Evolutionary conservation across 768 basidiomycete genomes (phyloP), one percentile per base, ranked within the genome.

Genomic region (Lactarius quietus): DNA sequence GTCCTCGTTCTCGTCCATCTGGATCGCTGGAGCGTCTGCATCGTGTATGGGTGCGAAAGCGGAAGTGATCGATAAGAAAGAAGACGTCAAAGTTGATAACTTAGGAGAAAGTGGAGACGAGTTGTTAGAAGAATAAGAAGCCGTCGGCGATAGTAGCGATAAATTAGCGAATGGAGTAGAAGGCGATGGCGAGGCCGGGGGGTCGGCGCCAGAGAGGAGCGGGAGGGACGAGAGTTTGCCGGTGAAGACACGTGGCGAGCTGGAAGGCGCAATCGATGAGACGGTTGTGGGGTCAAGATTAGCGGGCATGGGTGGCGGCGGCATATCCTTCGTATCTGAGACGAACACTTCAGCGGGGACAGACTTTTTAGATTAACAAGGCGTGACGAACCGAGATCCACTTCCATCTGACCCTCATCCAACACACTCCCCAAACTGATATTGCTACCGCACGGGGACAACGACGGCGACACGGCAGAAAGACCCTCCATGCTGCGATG

Each of bases 221-320:
- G 54, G 54, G 15, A 58, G 15, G 33, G 51, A 57, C 36, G 54
- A 61, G 58, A 48, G 70, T 17, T 52, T 67, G 59, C 35, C 48
- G 35, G 23, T 70, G 64, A 28, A 63, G 68, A 33, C 61, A 61
- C 33, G 70, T 9, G 66, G 62, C n/a, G 57, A 56, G 28, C 29
- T 51, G n/a, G 53, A 41, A 33, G 17, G 62, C 1, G 68, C 56
- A 35, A 67, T 67, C 56, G 76, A 74, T 23, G 74, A 74, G 35
- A 77, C 65, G 5, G 77, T 76, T 35, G 80, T 78, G 6, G 79
- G 77, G 64, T 82, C 78, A 29, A 78, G 70, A 14, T 77, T 73
- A 20, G 79, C 78, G 6, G 82, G 82, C 72, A 83, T 77, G 0
- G 80, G 80, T 26, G 83, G 82, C 7, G 83, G 84, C 6, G 84